Base-by-base conservation (phyloP, 768 basidiomycete species). In the Trametes sanguinea region DNA sequence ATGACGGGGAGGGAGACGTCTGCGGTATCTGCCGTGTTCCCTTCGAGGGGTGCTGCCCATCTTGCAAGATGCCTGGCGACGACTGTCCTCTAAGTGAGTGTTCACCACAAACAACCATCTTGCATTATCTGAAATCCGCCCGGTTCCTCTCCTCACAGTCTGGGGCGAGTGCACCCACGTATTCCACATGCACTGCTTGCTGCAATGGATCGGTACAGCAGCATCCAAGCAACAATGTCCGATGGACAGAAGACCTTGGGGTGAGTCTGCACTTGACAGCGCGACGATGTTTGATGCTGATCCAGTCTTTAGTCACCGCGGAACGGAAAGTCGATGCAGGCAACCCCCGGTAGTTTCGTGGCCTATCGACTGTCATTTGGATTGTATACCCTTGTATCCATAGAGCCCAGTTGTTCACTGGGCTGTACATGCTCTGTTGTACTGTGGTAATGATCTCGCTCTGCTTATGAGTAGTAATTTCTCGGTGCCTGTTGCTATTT, bases 161-260 rank as follows among this genome's bases (percentile, higher is more conserved):
- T 98, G 95, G 93, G 97, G 97, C 37, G 89, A 97, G 76, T 99
- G 96, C 71, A 93, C 87, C 6, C 97, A 98, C 73, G 87, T 97
- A 60, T 99, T 98, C 71, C 97, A 99, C 73, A 95, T 98, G 93
- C 96, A 99, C 73, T 98, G 96, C 76, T 77, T 99, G 11, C 81
- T 96, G 65, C 97, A 98, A 74, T 99, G 97, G 97, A 85, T 98
- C 62, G 88, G 88, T 3, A 95, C 95, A 0, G 77, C 85, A 4
- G 86, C 91, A 13, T 95, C 92, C 39, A 98, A 98, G 73, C 88
- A 90, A 67, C 94, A 95, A 67, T 99, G 97, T 80, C 97, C 97
- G n/a, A 95, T 99, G 94, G 96, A 98, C 72, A 81, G 97, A 33
- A 78, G 94, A 68, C 79, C 88, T 2, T 99, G 96, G 96, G 88